Evolutionary conservation across 306 rosid genomes (phyloP), one percentile per base, ranked within the genome.

Genomic region (Sphenostylis stenocarpa): DNA sequence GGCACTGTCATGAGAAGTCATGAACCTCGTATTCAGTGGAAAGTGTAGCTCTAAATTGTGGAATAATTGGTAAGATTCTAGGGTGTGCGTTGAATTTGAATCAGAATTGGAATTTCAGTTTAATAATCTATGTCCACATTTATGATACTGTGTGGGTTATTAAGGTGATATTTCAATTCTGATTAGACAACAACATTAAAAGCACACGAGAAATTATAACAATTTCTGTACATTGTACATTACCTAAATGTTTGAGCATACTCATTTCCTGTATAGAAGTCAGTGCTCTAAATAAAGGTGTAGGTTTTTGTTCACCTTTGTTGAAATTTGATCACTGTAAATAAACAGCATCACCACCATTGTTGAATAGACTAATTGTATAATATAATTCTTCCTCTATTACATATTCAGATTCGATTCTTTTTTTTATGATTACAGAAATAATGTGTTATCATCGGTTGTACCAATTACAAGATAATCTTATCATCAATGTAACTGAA

Each of bases 231-330:
- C 28, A 65, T 70, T 66, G 43, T 61, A 77, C 28, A 65, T 70
- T 15, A 58, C 55, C 75, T 8, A 43, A 45, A 4, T 48, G 64
- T 63, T 34, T 61, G 44, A 41, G 53, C 31, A 24, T 45, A 66
- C 56, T 33, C 49, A 7, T 66, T 79, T 19, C 53, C 11, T 84
- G 73, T 84, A 71, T 26, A 70, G 24, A 80, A 47, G 63, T 39
- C 80, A 70, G 63, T 73, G 28, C 29, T 56, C 58, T 70, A 52
- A 66, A 77, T 66, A 76, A 72, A 66, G 84, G 80, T 65, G 82
- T n/a, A 80, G 75, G 31, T 83, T 76, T 80, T 65, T 56, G n/a
- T 57, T 56, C 87, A 66, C 82, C 87, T 80, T 84, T 68, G 75
- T 49, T 52, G 55, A 56, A 48, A 66, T 29, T 55, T 24, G 13